Evolutionary conservation across 768 basidiomycete genomes (phyloP).

Genomic region (Scleroderma bovista): DNA sequence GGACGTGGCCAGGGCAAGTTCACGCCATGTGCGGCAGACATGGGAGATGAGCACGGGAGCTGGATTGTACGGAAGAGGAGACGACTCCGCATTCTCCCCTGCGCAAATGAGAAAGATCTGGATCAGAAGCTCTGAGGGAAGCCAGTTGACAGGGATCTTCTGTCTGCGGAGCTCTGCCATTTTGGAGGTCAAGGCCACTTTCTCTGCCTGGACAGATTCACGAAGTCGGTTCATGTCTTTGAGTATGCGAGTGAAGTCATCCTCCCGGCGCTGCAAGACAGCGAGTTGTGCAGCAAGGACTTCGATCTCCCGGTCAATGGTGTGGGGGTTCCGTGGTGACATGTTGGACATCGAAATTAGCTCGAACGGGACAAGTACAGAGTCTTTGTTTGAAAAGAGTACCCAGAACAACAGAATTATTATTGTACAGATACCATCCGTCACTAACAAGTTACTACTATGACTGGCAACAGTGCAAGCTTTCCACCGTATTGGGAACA

Average conservation of each 20-base stretch:
- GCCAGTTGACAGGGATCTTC: conserved; percentile 44
- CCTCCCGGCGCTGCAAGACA: conserved; percentile 33
- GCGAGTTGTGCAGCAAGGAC: conserved; percentile 35
- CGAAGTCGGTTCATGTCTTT: conserved; percentile 36
- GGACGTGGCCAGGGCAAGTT: conserved; percentile 37
- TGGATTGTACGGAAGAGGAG: conserved; percentile 23
- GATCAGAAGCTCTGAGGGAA: conserved; percentile 44
- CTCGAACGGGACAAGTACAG: neutral
- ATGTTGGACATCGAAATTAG: conserved; percentile 12
- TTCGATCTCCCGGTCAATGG: conserved; percentile 34
- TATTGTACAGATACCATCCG: no score
- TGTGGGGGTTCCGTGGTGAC: conserved; percentile 14
- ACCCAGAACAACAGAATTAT: no score
- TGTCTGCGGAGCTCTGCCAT: conserved; percentile 33
- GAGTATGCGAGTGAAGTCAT: conserved; percentile 36
- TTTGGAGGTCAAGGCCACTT: conserved; percentile 24
- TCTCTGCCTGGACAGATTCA: conserved; percentile 32
- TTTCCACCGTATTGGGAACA: no score
- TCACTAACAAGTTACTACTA: no score
- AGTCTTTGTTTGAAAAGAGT: no score
- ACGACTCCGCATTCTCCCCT: conserved; percentile 19
- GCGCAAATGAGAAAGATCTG: conserved; percentile 36
- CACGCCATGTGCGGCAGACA: conserved; percentile 47
- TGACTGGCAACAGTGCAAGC: no score
- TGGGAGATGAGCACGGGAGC: conserved; percentile 41